Percentiles rank a stretch among this genome's conserved stretches.
phyloP scores from a whole-genome alignment of 192 early-diverging fungal genomes.

The Coemansia erecta region DNA sequence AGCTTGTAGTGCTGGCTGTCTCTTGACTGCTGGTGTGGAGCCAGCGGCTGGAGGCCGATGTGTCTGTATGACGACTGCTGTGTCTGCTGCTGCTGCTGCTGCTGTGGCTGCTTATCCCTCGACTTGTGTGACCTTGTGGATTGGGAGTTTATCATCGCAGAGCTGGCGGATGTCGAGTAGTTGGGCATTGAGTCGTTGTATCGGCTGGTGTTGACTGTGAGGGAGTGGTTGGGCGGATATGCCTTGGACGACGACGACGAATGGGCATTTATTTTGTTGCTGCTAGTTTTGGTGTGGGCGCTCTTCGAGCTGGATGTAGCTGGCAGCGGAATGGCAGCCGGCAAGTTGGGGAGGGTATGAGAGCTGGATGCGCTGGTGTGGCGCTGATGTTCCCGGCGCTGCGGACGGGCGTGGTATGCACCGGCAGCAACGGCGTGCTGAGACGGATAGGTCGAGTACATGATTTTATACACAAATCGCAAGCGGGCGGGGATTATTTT shows the following conservation, averaged over 20 bases:
- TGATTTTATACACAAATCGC: too few relatives aligned
- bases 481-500: not conserved
- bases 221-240: not conserved
- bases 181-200: not conserved
- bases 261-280: too few relatives aligned
- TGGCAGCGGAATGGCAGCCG: conserved; percentile 24
- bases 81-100: conserved; percentile 6
- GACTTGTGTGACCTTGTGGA: not conserved
- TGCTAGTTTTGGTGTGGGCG: not conserved
- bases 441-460: not conserved
- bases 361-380: not conserved
- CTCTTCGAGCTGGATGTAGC: not conserved
- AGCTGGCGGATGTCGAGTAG: not conserved
- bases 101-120: not conserved
- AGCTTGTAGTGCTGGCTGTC: conserved; percentile 4
- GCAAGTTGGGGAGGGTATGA: conserved; percentile 5
- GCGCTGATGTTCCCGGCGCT: conserved; percentile 1
- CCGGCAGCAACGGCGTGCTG: not conserved
- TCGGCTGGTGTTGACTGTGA: not conserved
- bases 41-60: conserved; percentile 3
- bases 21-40: not conserved
- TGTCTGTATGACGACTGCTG: conserved; percentile 3
- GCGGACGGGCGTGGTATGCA: not conserved
- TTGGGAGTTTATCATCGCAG: not conserved
- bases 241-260: not conserved